phyloP scores from a whole-genome alignment of 805 yeast genomes.

The Teunomyces gatunensis region DNA sequence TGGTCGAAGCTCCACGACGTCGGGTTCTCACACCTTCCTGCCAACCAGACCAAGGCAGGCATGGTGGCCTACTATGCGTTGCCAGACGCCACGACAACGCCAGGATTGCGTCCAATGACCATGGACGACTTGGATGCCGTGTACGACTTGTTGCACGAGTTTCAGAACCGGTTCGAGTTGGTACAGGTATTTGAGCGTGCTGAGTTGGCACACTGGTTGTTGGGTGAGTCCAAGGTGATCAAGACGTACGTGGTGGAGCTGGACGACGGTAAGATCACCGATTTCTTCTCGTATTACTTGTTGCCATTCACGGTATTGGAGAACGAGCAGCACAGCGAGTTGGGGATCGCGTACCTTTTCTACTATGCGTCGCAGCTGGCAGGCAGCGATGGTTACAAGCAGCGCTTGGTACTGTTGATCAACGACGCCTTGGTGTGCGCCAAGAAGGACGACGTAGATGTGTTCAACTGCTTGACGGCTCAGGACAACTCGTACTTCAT shows the following conservation, averaged over 20 bases:
- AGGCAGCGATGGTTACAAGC: constrained; percentile 45
- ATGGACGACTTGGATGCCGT: constrained; percentile 65
- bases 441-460: constrained; percentile 70
- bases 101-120: constrained; percentile 59
- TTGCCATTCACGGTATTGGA: constrained; percentile 82
- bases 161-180: constrained; percentile 69
- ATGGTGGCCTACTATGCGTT: constrained; percentile 64
- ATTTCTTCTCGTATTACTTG: constrained; percentile 85
- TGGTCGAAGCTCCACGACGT: constrained; percentile 89
- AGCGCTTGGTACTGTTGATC: constrained; percentile 60
- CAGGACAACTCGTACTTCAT: constrained; percentile 87
- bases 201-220: constrained; percentile 83
- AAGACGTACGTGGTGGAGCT: constrained; percentile 76
- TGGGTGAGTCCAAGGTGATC: constrained; percentile 58
- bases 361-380: constrained; percentile 79
- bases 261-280: constrained; percentile 68
- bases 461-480: constrained; percentile 86
- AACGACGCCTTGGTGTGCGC: constrained; percentile 76
- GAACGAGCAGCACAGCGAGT: constrained; percentile 57
- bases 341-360: constrained; percentile 85
- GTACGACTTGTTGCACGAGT: constrained; percentile 53
- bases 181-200: constrained; percentile 64
- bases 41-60: constrained; percentile 59
- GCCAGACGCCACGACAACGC: constrained; percentile 47
- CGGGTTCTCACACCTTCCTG: constrained; percentile 82